A percentile compares a stretch with the other conserved stretches of the same genome.
These are phyloP conservation scores for Pythium aquatile DNA, from an alignment of 352 stramenopile genomes.

Conservation along the genomic window DNA sequence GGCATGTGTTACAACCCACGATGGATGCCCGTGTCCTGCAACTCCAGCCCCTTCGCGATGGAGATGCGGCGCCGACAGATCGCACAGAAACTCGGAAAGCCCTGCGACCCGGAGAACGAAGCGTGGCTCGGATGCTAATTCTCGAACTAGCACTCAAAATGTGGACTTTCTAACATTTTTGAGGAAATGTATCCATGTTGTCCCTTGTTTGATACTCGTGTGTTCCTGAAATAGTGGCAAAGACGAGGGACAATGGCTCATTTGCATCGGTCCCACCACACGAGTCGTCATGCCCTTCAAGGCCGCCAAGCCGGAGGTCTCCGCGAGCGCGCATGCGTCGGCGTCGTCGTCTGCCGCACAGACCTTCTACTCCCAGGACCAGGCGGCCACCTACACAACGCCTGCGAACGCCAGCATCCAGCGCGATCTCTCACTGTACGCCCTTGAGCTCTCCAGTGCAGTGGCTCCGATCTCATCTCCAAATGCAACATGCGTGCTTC, in stretches of 20 bases:
- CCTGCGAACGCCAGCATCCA: conserved; percentile 66
- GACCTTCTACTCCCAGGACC: conserved; percentile 59
- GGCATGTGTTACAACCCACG: conserved; percentile 36
- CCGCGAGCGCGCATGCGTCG: conserved; percentile 34
- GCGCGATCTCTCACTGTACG: conserved; percentile 60
- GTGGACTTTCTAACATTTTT: not conserved
- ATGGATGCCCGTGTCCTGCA: conserved; percentile 34
- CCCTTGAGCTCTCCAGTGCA: conserved; percentile 51
- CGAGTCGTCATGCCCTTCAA: conserved; percentile 56
- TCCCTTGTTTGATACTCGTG: conserved; percentile 1
- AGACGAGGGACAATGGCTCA: conserved; percentile 14
- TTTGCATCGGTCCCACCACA: not conserved
- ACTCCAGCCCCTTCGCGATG: conserved; percentile 17
- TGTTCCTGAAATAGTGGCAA: not conserved
- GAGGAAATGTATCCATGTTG: not conserved
- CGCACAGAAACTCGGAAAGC: conserved; percentile 19
- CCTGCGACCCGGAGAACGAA: conserved; percentile 29
- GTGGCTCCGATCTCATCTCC: conserved; percentile 1
- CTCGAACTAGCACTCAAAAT: too few relatives aligned
- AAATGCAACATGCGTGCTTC: conserved; percentile 27
- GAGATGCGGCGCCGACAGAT: conserved; percentile 38
- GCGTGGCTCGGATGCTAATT: conserved; percentile 35
- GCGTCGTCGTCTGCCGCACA: conserved; percentile 41
- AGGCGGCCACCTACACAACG: conserved; percentile 73
- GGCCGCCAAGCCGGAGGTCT: conserved; percentile 42